These are phyloP conservation scores for Cytospora schulzeri DNA, from an alignment of 2,329 filamentous ascomycete species.

Conservation along the genomic window DNA sequence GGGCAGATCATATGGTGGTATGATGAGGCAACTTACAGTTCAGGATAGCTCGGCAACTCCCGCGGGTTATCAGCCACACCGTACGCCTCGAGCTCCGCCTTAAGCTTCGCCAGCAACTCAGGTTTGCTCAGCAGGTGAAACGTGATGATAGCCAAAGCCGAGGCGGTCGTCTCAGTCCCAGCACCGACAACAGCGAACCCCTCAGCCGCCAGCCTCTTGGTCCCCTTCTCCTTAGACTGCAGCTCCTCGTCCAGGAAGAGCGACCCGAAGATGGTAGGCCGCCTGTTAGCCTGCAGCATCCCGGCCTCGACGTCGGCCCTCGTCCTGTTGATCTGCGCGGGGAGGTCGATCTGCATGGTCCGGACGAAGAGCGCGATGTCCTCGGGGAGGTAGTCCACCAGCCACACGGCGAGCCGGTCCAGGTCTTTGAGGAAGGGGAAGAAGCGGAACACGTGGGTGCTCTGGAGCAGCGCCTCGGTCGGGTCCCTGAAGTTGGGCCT, in stretches of 20 bases:
- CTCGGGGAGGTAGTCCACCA: slow-evolving; percentile 20
- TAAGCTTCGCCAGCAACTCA: slow-evolving; percentile 8
- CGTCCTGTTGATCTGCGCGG: slow-evolving; percentile 40
- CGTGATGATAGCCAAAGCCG: slow-evolving; percentile 29
- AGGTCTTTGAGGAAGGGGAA: slow-evolving; percentile 29
- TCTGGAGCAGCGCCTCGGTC: slow-evolving; percentile 31
- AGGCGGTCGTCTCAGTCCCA: slow-evolving; percentile 30
- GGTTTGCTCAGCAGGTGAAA: slow-evolving; percentile 29
- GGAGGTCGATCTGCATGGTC: slow-evolving; percentile 43
- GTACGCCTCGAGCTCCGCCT: slow-evolving; percentile 43
- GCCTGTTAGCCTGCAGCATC: slow-evolving; percentile 34
- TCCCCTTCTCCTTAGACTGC: slow-evolving; percentile 35
- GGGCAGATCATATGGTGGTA: too few relatives aligned
- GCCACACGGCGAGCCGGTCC: slow-evolving; percentile 26
- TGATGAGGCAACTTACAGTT: slow-evolving; percentile 10
- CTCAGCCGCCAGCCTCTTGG: slow-evolving; percentile 36
- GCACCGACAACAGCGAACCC: slow-evolving; percentile 36
- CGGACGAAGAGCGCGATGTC: slow-evolving; percentile 7
- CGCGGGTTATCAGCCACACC: slow-evolving; percentile 30
- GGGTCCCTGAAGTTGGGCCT: slow-evolving; percentile 32
- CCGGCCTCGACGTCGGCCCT: slow-evolving; percentile 30
- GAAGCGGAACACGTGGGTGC: slow-evolving; percentile 32
- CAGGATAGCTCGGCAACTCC: slow-evolving; percentile 4
- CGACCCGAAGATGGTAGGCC: slow-evolving; percentile 38
- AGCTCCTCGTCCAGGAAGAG: slow-evolving; percentile 34